Percentiles rank a stretch among this genome's conserved stretches.
Evolutionary conservation across 257 asterid genomes (phyloP).

Genomic region (Penstemon davidsonii): DNA sequence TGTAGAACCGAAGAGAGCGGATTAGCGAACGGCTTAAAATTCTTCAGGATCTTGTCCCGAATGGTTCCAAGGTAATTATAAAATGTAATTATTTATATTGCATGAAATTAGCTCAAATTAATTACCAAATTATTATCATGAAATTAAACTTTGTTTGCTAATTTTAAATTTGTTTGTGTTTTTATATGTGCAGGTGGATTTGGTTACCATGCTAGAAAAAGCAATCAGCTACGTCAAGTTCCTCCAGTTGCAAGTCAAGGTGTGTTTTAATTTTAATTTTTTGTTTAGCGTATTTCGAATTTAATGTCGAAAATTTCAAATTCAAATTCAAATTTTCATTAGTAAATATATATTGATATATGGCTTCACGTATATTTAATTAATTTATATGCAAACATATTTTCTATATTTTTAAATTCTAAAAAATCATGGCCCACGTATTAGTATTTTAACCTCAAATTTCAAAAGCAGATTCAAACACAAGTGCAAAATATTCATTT

Average conservation of each 20-base stretch:
- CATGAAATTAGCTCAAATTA: background rate
- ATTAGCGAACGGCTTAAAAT: constrained; percentile 81
- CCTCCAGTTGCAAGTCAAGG: constrained; percentile 95
- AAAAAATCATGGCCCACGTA: too few species aligned
- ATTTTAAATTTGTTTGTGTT: background rate
- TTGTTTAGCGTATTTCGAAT: too few species aligned
- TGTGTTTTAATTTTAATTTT: constrained; percentile 12
- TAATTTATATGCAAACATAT: too few species aligned
- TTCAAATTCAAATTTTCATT: too few species aligned
- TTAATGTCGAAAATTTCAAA: too few species aligned
- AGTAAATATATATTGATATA: too few species aligned
- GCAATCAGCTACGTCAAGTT: constrained; percentile 87
- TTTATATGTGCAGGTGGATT: constrained; percentile 65
- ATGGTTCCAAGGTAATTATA: constrained; percentile 77
- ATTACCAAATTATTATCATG: background rate
- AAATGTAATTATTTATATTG: background rate
- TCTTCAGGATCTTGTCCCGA: constrained; percentile 88
- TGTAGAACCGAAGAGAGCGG: constrained; percentile 80
- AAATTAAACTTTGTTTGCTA: too few species aligned
- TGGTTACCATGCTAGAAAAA: constrained; percentile 93
- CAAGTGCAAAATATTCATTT: too few species aligned
- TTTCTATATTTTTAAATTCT: too few species aligned
- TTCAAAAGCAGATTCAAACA: too few species aligned
- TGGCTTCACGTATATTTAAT: too few species aligned
- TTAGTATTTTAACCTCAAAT: too few species aligned